A percentile compares a stretch with the other conserved stretches of the same genome.
Evolutionary conservation across 2,329 filamentous ascomycete genomes (phyloP).

Genomic region (Huntiella savannae): DNA sequence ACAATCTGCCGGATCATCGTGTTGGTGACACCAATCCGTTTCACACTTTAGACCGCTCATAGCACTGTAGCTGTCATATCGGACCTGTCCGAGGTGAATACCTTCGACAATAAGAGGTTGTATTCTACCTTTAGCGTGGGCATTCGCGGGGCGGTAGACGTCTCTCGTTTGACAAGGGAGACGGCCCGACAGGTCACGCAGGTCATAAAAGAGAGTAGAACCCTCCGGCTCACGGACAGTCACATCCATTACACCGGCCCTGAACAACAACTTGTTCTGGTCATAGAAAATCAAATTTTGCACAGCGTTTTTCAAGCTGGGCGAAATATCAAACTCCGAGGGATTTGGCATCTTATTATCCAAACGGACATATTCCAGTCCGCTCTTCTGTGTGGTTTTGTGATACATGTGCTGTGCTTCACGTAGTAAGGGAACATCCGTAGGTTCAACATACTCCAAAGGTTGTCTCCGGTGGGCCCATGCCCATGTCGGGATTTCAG

Average conservation of each 20-base stretch:
- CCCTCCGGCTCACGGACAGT: background rate
- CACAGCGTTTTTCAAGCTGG: too few species aligned
- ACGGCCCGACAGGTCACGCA: too few species aligned
- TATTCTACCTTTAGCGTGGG: too few species aligned
- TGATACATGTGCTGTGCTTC: background rate
- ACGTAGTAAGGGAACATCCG: background rate
- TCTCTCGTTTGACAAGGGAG: too few species aligned
- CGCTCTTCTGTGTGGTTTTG: background rate
- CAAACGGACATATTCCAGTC: background rate
- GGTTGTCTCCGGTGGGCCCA: background rate
- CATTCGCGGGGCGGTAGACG: too few species aligned
- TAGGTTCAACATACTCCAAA: background rate
- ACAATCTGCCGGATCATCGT: background rate
- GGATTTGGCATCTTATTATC: too few species aligned
- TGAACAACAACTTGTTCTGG: background rate
- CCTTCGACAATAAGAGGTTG: too few species aligned
- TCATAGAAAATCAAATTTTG: too few species aligned
- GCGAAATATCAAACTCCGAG: too few species aligned
- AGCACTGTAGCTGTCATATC: background rate
- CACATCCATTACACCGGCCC: background rate
- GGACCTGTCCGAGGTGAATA: background rate
- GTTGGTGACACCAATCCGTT: background rate
- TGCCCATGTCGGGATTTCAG: slow-evolving; percentile 1
- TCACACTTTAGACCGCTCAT: background rate
- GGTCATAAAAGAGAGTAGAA: too few species aligned